Evolutionary conservation across 371 early-diverging fungal species (phyloP).

Genomic region (Chytridium lagenaria): DNA sequence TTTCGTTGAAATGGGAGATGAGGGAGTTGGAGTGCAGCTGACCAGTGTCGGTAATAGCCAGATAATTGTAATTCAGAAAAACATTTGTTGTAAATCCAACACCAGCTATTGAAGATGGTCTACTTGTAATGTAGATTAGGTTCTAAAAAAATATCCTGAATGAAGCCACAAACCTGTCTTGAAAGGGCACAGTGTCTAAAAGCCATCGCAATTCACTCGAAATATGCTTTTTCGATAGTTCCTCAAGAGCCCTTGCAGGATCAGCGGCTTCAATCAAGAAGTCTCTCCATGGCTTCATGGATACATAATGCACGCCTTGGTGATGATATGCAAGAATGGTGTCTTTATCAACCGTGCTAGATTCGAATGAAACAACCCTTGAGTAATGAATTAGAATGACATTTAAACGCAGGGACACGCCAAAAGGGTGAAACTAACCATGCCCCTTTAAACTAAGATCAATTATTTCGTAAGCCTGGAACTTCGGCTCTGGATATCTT

Average conservation of each 20-base stretch:
- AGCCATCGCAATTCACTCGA: not conserved
- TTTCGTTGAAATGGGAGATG: not conserved
- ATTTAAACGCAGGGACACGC: no score
- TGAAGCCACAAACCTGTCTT: not conserved
- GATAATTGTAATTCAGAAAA: not conserved
- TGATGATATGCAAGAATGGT: not conserved
- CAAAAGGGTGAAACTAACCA: no score
- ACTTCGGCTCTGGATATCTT: not conserved
- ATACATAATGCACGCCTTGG: not conserved
- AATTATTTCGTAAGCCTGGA: not conserved
- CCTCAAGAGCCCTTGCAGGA: not conserved
- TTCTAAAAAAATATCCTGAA: no score
- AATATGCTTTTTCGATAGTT: not conserved
- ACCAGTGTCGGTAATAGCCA: slow-evolving; percentile 1
- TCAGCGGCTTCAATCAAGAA: not conserved
- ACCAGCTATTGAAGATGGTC: not conserved
- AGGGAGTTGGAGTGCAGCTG: not conserved
- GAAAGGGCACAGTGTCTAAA: not conserved
- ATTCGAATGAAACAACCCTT: no score
- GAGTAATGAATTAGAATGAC: no score
- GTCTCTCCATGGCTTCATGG: not conserved
- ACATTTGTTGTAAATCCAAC: not conserved
- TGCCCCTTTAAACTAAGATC: not conserved
- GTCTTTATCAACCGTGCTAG: not conserved
- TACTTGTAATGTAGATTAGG: no score